Conservation (phyloP, 257 asterid genomes). For the Solanum commersonii region DNA sequence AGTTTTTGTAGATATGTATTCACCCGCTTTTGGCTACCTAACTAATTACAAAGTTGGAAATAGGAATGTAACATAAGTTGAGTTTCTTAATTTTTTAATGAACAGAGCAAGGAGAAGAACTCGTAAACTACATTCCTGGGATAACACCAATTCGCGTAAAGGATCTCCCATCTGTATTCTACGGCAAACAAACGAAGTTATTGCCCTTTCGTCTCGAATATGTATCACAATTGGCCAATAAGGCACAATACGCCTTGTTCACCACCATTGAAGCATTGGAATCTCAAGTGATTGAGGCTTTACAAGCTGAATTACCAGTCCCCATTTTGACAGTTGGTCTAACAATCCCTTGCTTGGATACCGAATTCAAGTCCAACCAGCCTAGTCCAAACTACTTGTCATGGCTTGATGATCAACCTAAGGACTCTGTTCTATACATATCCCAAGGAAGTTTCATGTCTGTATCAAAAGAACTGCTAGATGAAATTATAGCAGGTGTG, state of each 20-base stretch:
- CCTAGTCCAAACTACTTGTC: conserved; percentile 14
- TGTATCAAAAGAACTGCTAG: conserved; percentile 38
- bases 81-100: too few relatives aligned
- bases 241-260: conserved; percentile 31
- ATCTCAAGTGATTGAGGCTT: conserved; percentile 23
- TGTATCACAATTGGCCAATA: conserved; percentile 3
- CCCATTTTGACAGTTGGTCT: conserved; percentile 60
- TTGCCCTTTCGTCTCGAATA: background rate
- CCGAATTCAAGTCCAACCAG: background rate
- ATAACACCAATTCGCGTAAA: too few relatives aligned
- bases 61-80: too few relatives aligned
- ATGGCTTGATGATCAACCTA: conserved; percentile 63
- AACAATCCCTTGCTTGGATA: conserved; percentile 36
- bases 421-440: conserved; percentile 46
- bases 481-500: conserved; percentile 45
- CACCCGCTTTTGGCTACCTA: too few relatives aligned
- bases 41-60: background rate
- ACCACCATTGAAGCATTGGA: conserved; percentile 45
- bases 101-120: too few relatives aligned
- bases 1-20: too few relatives aligned
- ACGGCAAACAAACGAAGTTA: too few relatives aligned
- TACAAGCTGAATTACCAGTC: conserved; percentile 31
- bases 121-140: too few relatives aligned
- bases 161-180: too few relatives aligned
- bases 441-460: conserved; percentile 68